These are phyloP conservation scores for Rubia tinctorum DNA, from an alignment of 305 asterid species.

Conservation along the genomic window DNA sequence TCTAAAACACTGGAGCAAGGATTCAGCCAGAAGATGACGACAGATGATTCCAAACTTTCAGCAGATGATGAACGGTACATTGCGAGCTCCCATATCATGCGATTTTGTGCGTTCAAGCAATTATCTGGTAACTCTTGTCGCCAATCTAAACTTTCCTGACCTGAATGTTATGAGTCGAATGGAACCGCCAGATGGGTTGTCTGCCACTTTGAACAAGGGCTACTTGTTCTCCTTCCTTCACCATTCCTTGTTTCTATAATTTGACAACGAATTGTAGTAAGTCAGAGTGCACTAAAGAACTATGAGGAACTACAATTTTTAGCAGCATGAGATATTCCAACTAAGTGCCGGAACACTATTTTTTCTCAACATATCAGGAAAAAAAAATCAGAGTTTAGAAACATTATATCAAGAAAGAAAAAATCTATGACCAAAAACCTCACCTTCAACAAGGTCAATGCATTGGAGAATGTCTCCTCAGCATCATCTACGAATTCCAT, in stretches of 20 bases:
- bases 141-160: constrained; percentile 64
- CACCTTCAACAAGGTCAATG: constrained; percentile 70
- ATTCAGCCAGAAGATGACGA: neutral
- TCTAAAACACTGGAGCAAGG: neutral
- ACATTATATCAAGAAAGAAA: constrained; percentile 6
- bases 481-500: constrained; percentile 85
- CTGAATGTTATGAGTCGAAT: constrained; percentile 90
- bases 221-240: constrained; percentile 85
- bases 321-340: too few species aligned
- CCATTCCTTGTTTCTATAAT: constrained; percentile 84
- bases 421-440: constrained; percentile 11
- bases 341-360: too few species aligned
- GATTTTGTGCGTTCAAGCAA: neutral
- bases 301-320: neutral
- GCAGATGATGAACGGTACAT: neutral
- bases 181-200: constrained; percentile 86
- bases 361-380: too few species aligned
- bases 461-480: constrained; percentile 70
- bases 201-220: constrained; percentile 95
- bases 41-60: neutral
- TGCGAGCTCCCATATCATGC: neutral
- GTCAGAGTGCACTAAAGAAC: neutral
- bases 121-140: neutral
- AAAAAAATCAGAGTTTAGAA: neutral
- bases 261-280: constrained; percentile 3